Base-by-base conservation (phyloP, 345 rosid genomes). In the Durio zibethinus region DNA sequence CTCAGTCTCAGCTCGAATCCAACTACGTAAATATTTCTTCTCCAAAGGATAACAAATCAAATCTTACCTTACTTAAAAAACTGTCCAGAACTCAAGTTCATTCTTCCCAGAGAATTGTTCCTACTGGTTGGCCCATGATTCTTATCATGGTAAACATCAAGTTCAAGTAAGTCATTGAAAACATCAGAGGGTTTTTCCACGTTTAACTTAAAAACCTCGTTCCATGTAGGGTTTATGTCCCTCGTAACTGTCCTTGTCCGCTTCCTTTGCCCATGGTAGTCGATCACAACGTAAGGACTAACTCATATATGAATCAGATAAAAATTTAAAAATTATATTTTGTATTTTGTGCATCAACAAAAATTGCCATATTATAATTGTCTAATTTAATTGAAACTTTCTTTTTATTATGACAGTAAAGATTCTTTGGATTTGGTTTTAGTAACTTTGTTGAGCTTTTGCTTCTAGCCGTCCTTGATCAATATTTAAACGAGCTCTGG, bases 271-370 rank as follows among this genome's bases (percentile, higher is more conserved):
- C 97, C 98, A 57, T 93, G 86, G 80, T 88, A 94, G 76, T 94
- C 92, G 47, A 91, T 74, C 27, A 89, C 84, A 8, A 89, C 98
- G 82, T 89, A 94, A 9, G 98, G 97, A 78, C 98, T 94, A n/a
- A n/a, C n/a, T n/a, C n/a, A n/a, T n/a, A n/a, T n/a, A n/a, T n/a
- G n/a, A n/a, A n/a, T n/a, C n/a, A n/a, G n/a, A n/a, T n/a, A n/a
- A n/a, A n/a, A n/a, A n/a, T n/a, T n/a, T n/a, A n/a, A n/a, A n/a
- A n/a, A n/a, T n/a, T n/a, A n/a, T n/a, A n/a, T n/a, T n/a, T n/a
- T n/a, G n/a, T n/a, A n/a, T n/a, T n/a, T n/a, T n/a, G n/a, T n/a
- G n/a, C n/a, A n/a, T n/a, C n/a, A n/a, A n/a, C n/a, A n/a, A n/a
- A n/a, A n/a, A n/a, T n/a, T n/a, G n/a, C n/a, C n/a, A n/a, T n/a